A percentile compares a stretch with the other conserved stretches of the same genome.
phyloP scores from a whole-genome alignment of 2,329 filamentous ascomycete species.

The Monosporascus ibericus region DNA sequence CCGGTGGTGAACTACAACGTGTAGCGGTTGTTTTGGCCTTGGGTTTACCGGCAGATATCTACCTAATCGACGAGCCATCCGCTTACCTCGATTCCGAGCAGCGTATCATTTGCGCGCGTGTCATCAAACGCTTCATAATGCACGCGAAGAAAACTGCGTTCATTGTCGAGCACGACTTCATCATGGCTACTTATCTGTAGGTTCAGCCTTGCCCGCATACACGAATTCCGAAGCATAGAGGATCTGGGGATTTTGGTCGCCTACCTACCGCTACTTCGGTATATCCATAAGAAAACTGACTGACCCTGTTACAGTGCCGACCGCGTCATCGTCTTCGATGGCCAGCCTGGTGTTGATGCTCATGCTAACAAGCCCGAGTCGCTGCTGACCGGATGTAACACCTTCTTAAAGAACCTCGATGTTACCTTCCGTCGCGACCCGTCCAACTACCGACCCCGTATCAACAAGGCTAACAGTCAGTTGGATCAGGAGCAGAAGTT shows the following conservation, averaged over 20 bases:
- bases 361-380: slow-evolving; percentile 88
- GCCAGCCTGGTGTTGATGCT: slow-evolving; percentile 80
- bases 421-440: slow-evolving; percentile 98
- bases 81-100: slow-evolving; percentile 98
- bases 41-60: slow-evolving; percentile 93
- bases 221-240: background rate
- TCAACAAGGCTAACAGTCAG: slow-evolving; percentile 96
- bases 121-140: slow-evolving; percentile 99
- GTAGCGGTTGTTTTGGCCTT: slow-evolving; percentile 97
- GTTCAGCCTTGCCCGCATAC: background rate
- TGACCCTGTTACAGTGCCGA: slow-evolving; percentile 56
- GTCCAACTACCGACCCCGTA: slow-evolving; percentile 90
- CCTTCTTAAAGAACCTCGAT: slow-evolving; percentile 91
- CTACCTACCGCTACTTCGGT: too few species aligned
- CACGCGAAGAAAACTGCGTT: slow-evolving; percentile 99
- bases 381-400: slow-evolving; percentile 91
- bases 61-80: slow-evolving; percentile 95
- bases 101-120: slow-evolving; percentile 92
- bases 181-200: slow-evolving; percentile 66
- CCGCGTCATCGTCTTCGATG: slow-evolving; percentile 97
- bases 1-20: slow-evolving; percentile 98
- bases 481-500: slow-evolving; percentile 97
- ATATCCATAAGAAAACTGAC: background rate
- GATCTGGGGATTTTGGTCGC: too few species aligned
- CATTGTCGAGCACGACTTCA: slow-evolving; percentile 99